Percentiles rank a stretch among this genome's conserved stretches.
Conservation (phyloP, 208 protist species). For the Porcisia hertigi region DNA sequence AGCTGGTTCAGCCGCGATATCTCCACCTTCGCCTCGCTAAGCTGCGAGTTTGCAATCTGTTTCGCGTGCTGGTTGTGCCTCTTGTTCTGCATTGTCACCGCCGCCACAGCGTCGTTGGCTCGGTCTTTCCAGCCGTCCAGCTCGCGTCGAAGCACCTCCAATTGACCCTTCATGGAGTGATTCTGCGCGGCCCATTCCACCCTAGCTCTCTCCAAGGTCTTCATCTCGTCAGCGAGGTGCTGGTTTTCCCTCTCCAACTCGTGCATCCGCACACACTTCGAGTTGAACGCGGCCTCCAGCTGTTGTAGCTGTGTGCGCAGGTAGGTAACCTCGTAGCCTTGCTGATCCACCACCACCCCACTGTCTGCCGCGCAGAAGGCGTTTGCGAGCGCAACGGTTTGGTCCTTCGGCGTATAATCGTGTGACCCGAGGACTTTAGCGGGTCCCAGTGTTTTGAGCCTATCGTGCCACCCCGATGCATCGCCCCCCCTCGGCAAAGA, state of each 20-base stretch:
- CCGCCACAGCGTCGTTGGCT: constrained; percentile 29
- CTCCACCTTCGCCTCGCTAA: constrained; percentile 62
- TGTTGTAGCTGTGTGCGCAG: constrained; percentile 80
- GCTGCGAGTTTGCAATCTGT: constrained; percentile 33
- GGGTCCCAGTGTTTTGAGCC: background rate
- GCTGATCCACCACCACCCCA: constrained; percentile 51
- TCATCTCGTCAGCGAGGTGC: constrained; percentile 46
- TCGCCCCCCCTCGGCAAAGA: background rate
- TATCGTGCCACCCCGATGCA: background rate
- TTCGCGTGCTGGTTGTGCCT: constrained; percentile 25
- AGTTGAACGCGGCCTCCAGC: constrained; percentile 83
- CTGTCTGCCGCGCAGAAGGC: constrained; percentile 3
- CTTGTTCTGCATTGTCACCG: constrained; percentile 36
- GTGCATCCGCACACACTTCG: constrained; percentile 80
- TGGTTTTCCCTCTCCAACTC: constrained; percentile 77
- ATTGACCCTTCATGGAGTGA: constrained; percentile 40
- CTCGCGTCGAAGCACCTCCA: constrained; percentile 62
- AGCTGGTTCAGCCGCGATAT: constrained; percentile 61
- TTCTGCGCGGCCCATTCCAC: constrained; percentile 36
- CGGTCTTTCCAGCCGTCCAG: constrained; percentile 76
- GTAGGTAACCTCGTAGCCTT: constrained; percentile 82
- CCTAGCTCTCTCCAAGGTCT: constrained; percentile 27
- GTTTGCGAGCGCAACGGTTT: background rate
- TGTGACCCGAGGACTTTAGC: background rate
- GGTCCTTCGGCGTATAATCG: background rate